Base-by-base conservation (phyloP, 225 moss, liverwort and hornwort genomes). In the Marchantia polymorpha region DNA sequence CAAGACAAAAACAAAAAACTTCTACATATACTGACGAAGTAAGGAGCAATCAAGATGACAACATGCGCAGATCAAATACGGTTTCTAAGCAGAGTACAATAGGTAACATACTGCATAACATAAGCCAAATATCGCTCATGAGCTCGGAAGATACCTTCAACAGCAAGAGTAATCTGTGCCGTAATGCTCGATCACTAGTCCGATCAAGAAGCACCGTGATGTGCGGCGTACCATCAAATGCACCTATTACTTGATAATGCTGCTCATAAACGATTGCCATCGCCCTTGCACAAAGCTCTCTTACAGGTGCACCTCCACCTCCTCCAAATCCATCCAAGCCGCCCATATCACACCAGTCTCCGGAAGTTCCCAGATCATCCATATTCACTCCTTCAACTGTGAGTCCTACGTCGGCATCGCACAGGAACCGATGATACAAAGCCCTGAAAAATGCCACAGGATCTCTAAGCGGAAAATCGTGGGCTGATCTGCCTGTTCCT, bases 271-370 rank as follows among this genome's bases (percentile, higher is more conserved):
- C 95, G 75, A 93, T 90, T 61, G 95, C 86, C 95, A 95, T 95
- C 55, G 95, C 95, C 83, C 95, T 87, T 73, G 93, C 95, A 87
- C 95, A 95, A 17, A 95, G 85, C 75, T 95, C 93, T 65, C 95
- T 89, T 52, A 95, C 95, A 55, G 93, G 87, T 73, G 87, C 80
- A 60, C 95, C 95, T 72, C 95, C 95, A 79, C 93, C 93, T n/a
- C 95, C 95, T 55, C 95, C 95, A 90, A 95, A 95, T 22, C 95
- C 95, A 90, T 93, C 93, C 82, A 95, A 83, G 69, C 93, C 95
- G 84, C 86, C 90, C 91, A 95, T 93, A 82, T 95, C 95, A 89
- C 95, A 95, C 93, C 93, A 93, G 84, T 95, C 95, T 49, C 79
- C 89, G 59, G 89, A 86, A 16, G 85, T 85, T 47, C 92, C 93